Percentiles rank a stretch among this genome's conserved stretches.
These are phyloP conservation scores for Carnegiea gigantea DNA, from an alignment of 179 eudicot genomes.

Conservation along the genomic window DNA sequence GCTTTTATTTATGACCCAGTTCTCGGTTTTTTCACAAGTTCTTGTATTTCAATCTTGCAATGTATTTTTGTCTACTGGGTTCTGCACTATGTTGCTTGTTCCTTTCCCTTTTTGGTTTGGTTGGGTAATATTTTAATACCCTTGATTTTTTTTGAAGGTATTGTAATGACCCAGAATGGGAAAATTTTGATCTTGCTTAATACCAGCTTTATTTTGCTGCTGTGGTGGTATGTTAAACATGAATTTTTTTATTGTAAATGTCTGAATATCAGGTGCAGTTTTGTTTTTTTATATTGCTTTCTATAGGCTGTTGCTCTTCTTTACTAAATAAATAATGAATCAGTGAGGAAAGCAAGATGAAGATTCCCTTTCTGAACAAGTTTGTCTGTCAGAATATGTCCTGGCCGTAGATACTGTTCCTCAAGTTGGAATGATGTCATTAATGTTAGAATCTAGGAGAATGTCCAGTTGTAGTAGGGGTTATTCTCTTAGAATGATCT, in stretches of 20 bases:
- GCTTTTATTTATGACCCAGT: neutral
- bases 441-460: neutral
- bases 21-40: neutral
- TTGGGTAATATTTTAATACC: neutral
- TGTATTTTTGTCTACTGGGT: neutral
- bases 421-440: neutral
- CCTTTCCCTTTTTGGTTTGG: neutral
- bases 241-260: constrained; percentile 1
- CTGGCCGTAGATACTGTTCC: neutral
- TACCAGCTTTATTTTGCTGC: neutral
- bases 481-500: neutral
- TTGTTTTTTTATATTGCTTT: neutral
- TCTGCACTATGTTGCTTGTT: neutral
- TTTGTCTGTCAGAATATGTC: neutral
- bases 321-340: neutral
- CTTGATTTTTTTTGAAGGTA: neutral
- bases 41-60: neutral
- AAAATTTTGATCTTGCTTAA: constrained; percentile 15
- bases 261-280: constrained; percentile 3
- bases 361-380: neutral
- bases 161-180: constrained; percentile 16
- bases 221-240: neutral
- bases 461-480: neutral
- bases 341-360: neutral
- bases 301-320: neutral